phyloP scores from a whole-genome alignment of 2,329 filamentous ascomycete species.

The Ampelomyces quisqualis region DNA sequence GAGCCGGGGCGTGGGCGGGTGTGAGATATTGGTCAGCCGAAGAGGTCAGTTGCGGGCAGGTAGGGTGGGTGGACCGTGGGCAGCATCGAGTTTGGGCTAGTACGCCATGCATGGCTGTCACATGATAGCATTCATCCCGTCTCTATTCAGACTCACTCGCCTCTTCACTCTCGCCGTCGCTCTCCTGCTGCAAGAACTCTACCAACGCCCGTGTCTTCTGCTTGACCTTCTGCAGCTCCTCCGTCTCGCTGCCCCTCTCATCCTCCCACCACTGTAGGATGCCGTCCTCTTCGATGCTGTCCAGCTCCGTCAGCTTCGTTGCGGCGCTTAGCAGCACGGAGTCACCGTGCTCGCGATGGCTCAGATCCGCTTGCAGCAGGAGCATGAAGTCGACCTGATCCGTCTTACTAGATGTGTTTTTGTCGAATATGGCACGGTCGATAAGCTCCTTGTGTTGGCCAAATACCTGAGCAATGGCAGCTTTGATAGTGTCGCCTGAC shows the following conservation, averaged over 20 bases:
- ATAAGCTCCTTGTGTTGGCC: constrained; percentile 60
- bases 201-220: constrained; percentile 76
- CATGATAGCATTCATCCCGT: not conserved
- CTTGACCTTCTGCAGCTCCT: constrained; percentile 69
- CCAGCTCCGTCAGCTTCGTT: constrained; percentile 81
- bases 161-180: constrained; percentile 67
- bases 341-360: constrained; percentile 63
- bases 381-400: constrained; percentile 87
- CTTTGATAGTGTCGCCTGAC: constrained; percentile 40
- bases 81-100: constrained; percentile 2
- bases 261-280: constrained; percentile 89
- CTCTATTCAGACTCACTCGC: constrained; percentile 51
- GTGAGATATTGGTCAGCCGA: constrained; percentile 30
- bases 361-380: constrained; percentile 77
- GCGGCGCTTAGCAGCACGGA: constrained; percentile 72
- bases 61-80: constrained; percentile 15
- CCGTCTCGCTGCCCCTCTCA: constrained; percentile 64
- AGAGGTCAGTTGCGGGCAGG: constrained; percentile 8
- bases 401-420: constrained; percentile 51
- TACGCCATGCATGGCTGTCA: too few species aligned
- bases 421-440: constrained; percentile 60
- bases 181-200: constrained; percentile 75
- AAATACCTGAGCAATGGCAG: constrained; percentile 47
- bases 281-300: constrained; percentile 85
- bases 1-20: not conserved